Base-by-base conservation (phyloP, 2,329 filamentous ascomycete species). In the Sporothrix mexicana region DNA sequence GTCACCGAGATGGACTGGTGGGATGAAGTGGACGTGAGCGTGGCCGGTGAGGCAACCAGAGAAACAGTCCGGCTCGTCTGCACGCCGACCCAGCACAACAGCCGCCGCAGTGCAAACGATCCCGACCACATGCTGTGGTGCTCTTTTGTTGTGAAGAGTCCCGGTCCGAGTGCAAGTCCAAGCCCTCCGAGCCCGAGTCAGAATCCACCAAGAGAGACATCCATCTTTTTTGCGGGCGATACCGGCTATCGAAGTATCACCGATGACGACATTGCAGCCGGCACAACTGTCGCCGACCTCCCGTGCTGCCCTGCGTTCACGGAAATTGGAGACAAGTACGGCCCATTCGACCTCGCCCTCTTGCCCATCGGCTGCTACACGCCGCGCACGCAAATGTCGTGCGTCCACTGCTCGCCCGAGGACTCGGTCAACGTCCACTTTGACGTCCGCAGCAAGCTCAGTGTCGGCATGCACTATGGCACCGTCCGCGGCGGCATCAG, bases 281-380 rank as follows among this genome's bases (percentile, higher is more conserved):
- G 43, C 36, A 69, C 53, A 5, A 45, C 70, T n/a, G 23, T 61
- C 36, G 51, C 41, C 17, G 53, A 64, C 1, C 79, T 83, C 8
- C 94, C 95, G 4, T 83, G 85, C 17, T 96, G 93, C 79, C 95
- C 95, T 4, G 93, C 94, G 59, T 98, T 98, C 83, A 87, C 88
- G 75, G 88, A 97, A 80, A 94, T 98, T 74, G 95, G 95, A 74
- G 83, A 89, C 20, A 86, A 91, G 69, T 87, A 93, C 49, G 95
- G 95, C 0, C 93, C 93, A 0, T 97, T 98, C 77, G 93, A 97
- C 79, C 88, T 98, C 7, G 95, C 95, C 0, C 83, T 98, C 72
- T 97, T 98, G 76, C 95, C 95, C 53, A 97, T 98, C 76, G 95
- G 95, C 70, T 95, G 94, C 3, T 97, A 97, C 80, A 85, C 88